phyloP scores from a whole-genome alignment of 495 filamentous ascomycete genomes.

The Penicillium argentinense region DNA sequence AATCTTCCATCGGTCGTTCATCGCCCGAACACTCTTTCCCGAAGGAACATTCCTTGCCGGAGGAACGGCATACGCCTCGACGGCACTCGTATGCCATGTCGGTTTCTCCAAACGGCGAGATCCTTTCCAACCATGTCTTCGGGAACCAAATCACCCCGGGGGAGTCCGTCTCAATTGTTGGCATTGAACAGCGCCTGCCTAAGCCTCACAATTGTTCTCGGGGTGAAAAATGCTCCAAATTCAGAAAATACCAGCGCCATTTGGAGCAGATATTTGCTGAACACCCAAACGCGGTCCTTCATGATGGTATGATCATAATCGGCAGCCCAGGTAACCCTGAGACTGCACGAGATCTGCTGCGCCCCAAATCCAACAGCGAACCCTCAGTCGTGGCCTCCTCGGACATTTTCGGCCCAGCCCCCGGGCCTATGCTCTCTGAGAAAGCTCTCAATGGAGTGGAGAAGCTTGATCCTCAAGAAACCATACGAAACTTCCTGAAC shows the following conservation, averaged over 20 bases:
- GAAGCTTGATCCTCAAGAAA: constrained; percentile 81
- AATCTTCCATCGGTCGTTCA: constrained; percentile 4
- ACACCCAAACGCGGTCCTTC: constrained; percentile 14
- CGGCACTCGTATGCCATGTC: constrained; percentile 18
- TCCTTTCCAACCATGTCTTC: constrained; percentile 3
- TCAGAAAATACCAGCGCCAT: constrained; percentile 60
- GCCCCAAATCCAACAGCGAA: constrained; percentile 35
- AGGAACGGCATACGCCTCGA: no score
- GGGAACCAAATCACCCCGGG: constrained; percentile 61
- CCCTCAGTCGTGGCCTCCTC: constrained; percentile 90
- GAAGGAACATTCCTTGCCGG: no score
- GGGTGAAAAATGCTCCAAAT: constrained; percentile 85
- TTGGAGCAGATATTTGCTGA: constrained; percentile 21
- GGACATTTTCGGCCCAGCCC: constrained; percentile 68
- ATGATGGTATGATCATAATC: constrained; percentile 44
- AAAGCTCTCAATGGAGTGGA: constrained; percentile 66
- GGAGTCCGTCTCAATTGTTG: constrained; percentile 88
- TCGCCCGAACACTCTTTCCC: no score
- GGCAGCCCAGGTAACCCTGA: constrained; percentile 71
- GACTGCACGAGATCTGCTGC: constrained; percentile 49
- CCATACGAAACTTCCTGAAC: constrained; percentile 81
- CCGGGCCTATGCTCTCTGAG: constrained; percentile 64
- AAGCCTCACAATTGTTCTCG: constrained; percentile 85
- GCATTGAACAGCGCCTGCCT: constrained; percentile 83
- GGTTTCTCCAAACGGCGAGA: constrained; percentile 29